phyloP scores from a whole-genome alignment of 2,329 filamentous ascomycete species.

The Stromatinia cepivora region DNA sequence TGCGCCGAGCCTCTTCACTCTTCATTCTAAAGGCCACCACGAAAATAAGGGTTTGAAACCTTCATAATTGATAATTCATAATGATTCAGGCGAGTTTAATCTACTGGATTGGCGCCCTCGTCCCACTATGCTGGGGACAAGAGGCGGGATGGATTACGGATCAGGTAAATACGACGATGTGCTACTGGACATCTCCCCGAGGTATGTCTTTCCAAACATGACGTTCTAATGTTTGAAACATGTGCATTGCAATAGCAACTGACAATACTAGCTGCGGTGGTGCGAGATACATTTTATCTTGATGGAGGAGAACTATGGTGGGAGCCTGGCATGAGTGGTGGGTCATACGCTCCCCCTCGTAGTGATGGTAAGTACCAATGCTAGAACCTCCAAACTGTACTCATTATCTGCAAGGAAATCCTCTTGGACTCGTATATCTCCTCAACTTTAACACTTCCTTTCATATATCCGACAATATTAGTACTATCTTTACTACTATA shows the following conservation, averaged over 20 bases:
- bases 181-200: constrained; percentile 52
- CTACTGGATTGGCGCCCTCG: constrained; percentile 26
- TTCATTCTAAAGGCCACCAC: constrained; percentile 14
- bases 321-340: constrained; percentile 52
- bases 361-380: constrained; percentile 46
- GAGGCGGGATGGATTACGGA: constrained; percentile 50
- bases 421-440: constrained; percentile 53
- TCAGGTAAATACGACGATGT: constrained; percentile 60
- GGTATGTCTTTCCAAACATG: constrained; percentile 35
- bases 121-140: constrained; percentile 44
- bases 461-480: constrained; percentile 54
- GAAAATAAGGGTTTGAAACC: constrained; percentile 9
- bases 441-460: constrained; percentile 61
- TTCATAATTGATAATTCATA: constrained; percentile 25
- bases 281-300: constrained; percentile 64
- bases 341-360: constrained; percentile 36
- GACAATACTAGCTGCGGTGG: constrained; percentile 50
- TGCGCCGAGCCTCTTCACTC: constrained; percentile 25
- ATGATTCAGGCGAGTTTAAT: constrained; percentile 28
- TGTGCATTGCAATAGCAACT: constrained; percentile 29
- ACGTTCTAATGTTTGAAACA: background rate
- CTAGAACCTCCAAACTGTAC: background rate
- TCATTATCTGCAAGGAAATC: constrained; percentile 48
- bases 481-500: constrained; percentile 49
- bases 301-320: constrained; percentile 62